These are phyloP conservation scores for Sporisorium scitamineum DNA, from an alignment of 1,284 basidiomycete species.

Conservation along the genomic window DNA sequence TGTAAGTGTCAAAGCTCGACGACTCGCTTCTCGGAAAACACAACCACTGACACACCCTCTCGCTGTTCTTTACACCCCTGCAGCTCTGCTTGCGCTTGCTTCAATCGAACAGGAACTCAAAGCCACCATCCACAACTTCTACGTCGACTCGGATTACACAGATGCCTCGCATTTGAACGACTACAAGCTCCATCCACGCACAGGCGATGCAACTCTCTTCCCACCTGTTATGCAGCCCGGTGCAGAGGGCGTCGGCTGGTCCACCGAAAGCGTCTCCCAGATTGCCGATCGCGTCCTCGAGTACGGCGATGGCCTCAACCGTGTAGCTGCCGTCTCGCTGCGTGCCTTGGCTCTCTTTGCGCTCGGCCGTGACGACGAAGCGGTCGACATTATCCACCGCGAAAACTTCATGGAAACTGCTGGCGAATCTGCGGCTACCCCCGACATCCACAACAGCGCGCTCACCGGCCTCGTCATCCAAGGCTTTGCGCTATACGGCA, in stretches of 20 bases:
- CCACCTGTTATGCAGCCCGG: slow-evolving; percentile 50
- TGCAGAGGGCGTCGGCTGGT: slow-evolving; percentile 53
- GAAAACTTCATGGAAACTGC: slow-evolving; percentile 56
- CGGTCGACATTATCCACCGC: slow-evolving; percentile 57
- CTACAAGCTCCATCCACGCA: slow-evolving; percentile 32
- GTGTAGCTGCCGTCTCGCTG: slow-evolving; percentile 40
- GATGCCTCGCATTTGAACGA: slow-evolving; percentile 56
- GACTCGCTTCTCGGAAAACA: neutral
- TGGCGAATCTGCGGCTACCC: slow-evolving; percentile 25
- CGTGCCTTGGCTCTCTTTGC: slow-evolving; percentile 59
- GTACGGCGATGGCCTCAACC: slow-evolving; percentile 33
- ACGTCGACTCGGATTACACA: slow-evolving; percentile 46
- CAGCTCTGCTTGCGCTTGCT: slow-evolving; percentile 47
- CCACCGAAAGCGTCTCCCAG: slow-evolving; percentile 37
- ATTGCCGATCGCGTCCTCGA: slow-evolving; percentile 50
- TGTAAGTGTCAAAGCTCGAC: slow-evolving; percentile 31
- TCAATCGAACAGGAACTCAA: slow-evolving; percentile 56
- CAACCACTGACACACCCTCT: neutral
- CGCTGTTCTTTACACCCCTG: neutral
- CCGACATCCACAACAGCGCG: slow-evolving; percentile 47
- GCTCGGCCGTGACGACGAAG: slow-evolving; percentile 63
- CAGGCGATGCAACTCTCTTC: slow-evolving; percentile 46
- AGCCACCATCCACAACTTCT: slow-evolving; percentile 35
- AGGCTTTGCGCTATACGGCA: slow-evolving; percentile 61
- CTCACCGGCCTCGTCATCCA: slow-evolving; percentile 53